Evolutionary conservation across 176 grass and related monocot species (phyloP), one percentile per base, ranked within the genome.

Genomic region (barley (Hordeum vulgare)): DNA sequence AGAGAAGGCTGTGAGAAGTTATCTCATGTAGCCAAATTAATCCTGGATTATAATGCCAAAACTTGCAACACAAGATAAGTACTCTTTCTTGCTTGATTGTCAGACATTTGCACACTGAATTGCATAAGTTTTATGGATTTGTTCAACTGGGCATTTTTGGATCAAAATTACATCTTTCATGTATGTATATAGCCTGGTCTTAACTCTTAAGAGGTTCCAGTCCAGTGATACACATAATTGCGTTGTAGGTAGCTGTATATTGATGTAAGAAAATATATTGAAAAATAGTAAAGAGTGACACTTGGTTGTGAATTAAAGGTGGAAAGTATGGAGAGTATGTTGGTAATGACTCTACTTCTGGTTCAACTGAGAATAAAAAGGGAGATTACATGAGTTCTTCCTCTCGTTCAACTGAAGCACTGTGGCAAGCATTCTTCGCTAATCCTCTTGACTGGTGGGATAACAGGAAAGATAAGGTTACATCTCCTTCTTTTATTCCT

Each of bases 361-460:
- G 47, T 75, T 77, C 74, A 63, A 63, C 64, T n/a, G 80, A 85
- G 26, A 74, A 61, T 74, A 82, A 71, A 72, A 90, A 71, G 72
- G 70, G 77, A 58, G 83, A 60, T 76, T 73, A 80, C 45, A 35
- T 42, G 45, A 35, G 80, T 75, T 86, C 73, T 53, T 86, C 83
- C 58, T 82, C 90, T 67, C 85, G 56, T 84, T 87, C 91, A 80
- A 83, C 71, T 80, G 91, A 94, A 92, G 74, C 92, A 84, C 75
- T 95, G 23, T 99, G 96, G 96, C 93, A 96, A 85, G 96, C 96
- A 3, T 99, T 96, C 83, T 99, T 99, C 66, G 85, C 91, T 71
- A 99, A 94, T 75, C 96, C 96, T 39, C 44, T 94, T 71, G 96
- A 94, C 10, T 99, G 96, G 96, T 99, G 93, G 96, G 96, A 99